Base-by-base conservation (phyloP, 129 eudicot species). In the Saposhnikovia divaricata region DNA sequence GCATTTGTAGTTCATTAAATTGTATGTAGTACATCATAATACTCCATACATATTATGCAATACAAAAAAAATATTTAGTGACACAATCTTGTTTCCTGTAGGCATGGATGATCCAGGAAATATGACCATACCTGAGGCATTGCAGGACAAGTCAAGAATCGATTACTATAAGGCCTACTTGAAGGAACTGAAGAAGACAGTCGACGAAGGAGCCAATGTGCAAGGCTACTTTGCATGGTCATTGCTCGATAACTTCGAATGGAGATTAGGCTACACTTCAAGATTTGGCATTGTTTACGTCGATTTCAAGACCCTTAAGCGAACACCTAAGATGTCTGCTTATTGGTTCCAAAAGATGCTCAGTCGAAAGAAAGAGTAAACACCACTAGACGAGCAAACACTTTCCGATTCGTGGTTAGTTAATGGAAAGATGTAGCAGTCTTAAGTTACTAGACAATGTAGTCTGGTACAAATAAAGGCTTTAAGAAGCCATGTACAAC, bases 61-160 rank as follows among this genome's bases (percentile, higher is more conserved):
- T 34, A 39, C 15, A 70, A 34, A 70, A 37, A 4, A 16, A 3
- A 6, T 9, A 34, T 70, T 70, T 31, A 7, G 1, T 38, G 31
- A 45, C 38, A 5, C 43, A 27, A 28, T 68, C 23, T 68, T 68
- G 73, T 57, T 47, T 79, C 78, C 1, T 80, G 57, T 87, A 94
- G 98, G 98, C 47, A 94, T 90, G 96, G 98, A 94, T 83, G 93
- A 94, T 77, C 90, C 98, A 0, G 98, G 98, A 14, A 90, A 91
- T 81, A 83, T 91, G 51, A 94, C 91, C 0, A 79, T 91, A 61
- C 85, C 91, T 1, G 78, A 85, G 44, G 98, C 86, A 40, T 73
- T 91, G 79, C 83, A 83, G 53, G 97, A 92, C 80, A 87, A 80
- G 2, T 81, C 76, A 15, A 86, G 98, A 85, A 90, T 94, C 80